Evolutionary conservation across 805 yeast genomes (phyloP).

Genomic region (Gaillardinia entomophila): DNA sequence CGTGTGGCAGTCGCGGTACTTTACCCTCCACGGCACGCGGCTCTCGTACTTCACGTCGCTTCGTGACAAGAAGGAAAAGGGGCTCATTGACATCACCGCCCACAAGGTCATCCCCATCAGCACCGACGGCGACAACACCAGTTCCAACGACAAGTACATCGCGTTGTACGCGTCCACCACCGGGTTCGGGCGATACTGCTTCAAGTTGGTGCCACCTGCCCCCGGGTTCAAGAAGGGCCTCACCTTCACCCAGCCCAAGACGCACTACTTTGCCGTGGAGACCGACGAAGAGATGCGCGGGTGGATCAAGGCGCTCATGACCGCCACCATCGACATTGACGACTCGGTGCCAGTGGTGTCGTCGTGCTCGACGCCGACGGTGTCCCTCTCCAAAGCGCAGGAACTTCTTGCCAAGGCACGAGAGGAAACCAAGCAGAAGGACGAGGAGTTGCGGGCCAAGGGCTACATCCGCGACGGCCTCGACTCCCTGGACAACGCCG

Average conservation of each 20-base stretch:
- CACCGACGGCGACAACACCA: conserved; percentile 39
- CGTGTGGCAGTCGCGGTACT: conserved; percentile 84
- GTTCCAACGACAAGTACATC: conserved; percentile 73
- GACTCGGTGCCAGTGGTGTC: conserved; percentile 88
- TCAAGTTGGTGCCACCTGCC: conserved; percentile 92
- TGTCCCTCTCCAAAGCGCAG: conserved; percentile 80
- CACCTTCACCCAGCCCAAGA: conserved; percentile 92
- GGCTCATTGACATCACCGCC: conserved; percentile 91
- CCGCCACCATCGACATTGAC: conserved; percentile 94
- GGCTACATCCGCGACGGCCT: conserved; percentile 26
- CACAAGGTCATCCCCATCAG: conserved; percentile 78
- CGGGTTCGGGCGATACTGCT: conserved; percentile 90
- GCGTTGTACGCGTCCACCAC: conserved; percentile 89
- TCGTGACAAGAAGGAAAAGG: conserved; percentile 80
- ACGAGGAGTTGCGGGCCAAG: conserved; percentile 43
- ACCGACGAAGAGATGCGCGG: conserved; percentile 84
- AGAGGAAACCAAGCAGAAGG: conserved; percentile 59
- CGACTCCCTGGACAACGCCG: conserved; percentile 2
- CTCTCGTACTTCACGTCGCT: conserved; percentile 78
- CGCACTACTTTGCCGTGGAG: conserved; percentile 95
- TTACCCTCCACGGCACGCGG: conserved; percentile 88
- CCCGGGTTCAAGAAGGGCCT: conserved; percentile 95
- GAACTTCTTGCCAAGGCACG: conserved; percentile 78
- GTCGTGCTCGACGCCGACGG: conserved; percentile 93
- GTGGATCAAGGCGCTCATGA: conserved; percentile 93